A percentile compares a stretch with the other conserved stretches of the same genome.
phyloP scores from a whole-genome alignment of 805 yeast species.

The Yamadazyma olivae region DNA sequence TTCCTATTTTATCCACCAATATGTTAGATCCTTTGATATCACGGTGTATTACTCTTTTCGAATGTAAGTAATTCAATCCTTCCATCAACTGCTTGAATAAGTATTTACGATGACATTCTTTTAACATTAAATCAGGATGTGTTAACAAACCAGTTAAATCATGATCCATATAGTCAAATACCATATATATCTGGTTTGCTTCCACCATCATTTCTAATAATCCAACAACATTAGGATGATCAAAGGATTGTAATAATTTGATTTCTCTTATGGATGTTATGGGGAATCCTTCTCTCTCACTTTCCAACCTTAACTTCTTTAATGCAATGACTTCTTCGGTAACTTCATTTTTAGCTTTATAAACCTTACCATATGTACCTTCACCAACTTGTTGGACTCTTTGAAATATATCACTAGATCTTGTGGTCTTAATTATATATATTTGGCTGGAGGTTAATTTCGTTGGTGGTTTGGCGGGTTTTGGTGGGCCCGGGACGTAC shows the following conservation, averaged over 20 bases:
- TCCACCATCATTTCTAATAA: constrained; percentile 89
- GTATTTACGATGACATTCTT: constrained; percentile 64
- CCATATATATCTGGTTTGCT: constrained; percentile 72
- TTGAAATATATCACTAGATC: constrained; percentile 49
- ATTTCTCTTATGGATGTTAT: constrained; percentile 94
- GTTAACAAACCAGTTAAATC: constrained; percentile 86
- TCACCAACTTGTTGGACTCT: constrained; percentile 93
- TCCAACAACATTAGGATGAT: constrained; percentile 80
- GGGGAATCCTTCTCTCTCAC: constrained; percentile 93
- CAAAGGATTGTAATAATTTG: constrained; percentile 74
- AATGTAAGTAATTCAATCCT: constrained; percentile 70
- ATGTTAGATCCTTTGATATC: constrained; percentile 83
- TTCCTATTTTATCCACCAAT: constrained; percentile 59
- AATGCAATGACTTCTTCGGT: constrained; percentile 80
- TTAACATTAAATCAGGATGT: constrained; percentile 64
- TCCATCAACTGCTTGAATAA: constrained; percentile 62
- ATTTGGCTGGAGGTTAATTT: constrained; percentile 27
- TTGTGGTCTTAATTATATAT: constrained; percentile 26
- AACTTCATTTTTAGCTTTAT: constrained; percentile 71
- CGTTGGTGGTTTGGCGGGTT: constrained; percentile 1
- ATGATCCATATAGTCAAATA: constrained; percentile 90
- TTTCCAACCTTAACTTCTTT: constrained; percentile 77
- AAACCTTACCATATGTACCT: constrained; percentile 97
- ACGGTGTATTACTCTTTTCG: constrained; percentile 67
- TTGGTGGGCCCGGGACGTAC: too few relatives aligned